A percentile compares a stretch with the other conserved stretches of the same genome.
Conservation (phyloP, 352 stramenopile species). For the Globisporangium polare region DNA sequence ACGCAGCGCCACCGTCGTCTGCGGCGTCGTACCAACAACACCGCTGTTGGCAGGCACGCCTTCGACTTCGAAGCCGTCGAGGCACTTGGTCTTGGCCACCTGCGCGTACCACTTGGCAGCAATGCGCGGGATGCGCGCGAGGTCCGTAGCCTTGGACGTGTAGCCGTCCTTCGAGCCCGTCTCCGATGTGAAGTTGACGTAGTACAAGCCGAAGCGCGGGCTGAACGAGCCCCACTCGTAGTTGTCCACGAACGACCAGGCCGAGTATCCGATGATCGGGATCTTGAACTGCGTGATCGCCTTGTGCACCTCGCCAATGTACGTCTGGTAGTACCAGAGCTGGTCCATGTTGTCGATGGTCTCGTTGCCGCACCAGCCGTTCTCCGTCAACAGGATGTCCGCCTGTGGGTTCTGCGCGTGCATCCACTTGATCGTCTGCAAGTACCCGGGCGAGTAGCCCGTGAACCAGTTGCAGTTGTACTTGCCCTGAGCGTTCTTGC, state of each 20-base stretch:
- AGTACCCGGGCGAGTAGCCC: slow-evolving; percentile 37
- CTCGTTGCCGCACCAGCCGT: slow-evolving; percentile 48
- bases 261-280: slow-evolving; percentile 83
- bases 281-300: slow-evolving; percentile 44
- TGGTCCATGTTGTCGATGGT: slow-evolving; percentile 47
- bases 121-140: slow-evolving; percentile 31
- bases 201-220: slow-evolving; percentile 45
- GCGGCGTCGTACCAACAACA: not conserved
- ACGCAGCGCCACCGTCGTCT: not conserved
- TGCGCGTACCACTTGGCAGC: slow-evolving; percentile 58
- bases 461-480: slow-evolving; percentile 43
- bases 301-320: slow-evolving; percentile 43
- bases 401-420: slow-evolving; percentile 29
- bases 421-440: slow-evolving; percentile 38
- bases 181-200: slow-evolving; percentile 37
- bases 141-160: slow-evolving; percentile 18
- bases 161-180: slow-evolving; percentile 27
- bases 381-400: slow-evolving; percentile 45
- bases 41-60: not conserved
- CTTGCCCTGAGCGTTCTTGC: slow-evolving; percentile 30
- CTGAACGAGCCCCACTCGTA: slow-evolving; percentile 92
- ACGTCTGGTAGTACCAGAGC: slow-evolving; percentile 44
- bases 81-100: slow-evolving; percentile 55
- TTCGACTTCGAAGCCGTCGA: slow-evolving; percentile 22
- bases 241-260: slow-evolving; percentile 93